These are phyloP conservation scores for Deinandra increscens DNA, from an alignment of 129 eudicot species.

Conservation along the genomic window DNA sequence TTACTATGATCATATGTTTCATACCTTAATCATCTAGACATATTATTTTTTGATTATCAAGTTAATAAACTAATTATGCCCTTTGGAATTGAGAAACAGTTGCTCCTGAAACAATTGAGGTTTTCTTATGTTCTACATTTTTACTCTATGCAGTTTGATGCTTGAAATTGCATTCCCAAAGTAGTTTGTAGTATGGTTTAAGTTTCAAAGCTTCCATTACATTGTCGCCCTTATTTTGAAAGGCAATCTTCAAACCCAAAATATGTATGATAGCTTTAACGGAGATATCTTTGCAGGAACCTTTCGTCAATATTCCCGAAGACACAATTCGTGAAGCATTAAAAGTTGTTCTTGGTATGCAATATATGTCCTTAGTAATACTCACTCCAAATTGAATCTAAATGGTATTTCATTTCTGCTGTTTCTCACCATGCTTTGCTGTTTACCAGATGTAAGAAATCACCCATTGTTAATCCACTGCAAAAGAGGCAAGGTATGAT, in stretches of 20 bases:
- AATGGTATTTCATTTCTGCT: background rate
- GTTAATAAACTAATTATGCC: no score
- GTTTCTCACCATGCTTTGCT: constrained; percentile 9
- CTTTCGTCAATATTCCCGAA: constrained; percentile 87
- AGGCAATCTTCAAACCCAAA: background rate
- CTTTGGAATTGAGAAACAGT: background rate
- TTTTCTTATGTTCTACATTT: background rate
- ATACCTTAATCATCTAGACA: background rate
- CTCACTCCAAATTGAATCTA: background rate
- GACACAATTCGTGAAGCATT: constrained; percentile 82
- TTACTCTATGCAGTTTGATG: background rate
- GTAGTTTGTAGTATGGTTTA: background rate
- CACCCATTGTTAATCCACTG: constrained; percentile 89
- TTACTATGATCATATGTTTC: background rate
- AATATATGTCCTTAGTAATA: background rate
- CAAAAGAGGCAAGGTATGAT: constrained; percentile 89
- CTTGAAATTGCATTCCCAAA: background rate
- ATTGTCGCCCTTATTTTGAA: constrained; percentile 5
- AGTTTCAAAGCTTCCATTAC: constrained; percentile 3
- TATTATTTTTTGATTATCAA: background rate
- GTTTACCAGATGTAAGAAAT: constrained; percentile 65
- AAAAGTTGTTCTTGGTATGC: constrained; percentile 67
- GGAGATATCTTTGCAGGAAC: constrained; percentile 50
- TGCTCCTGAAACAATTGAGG: background rate
- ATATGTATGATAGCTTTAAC: background rate